Conservation (phyloP, 2,329 filamentous ascomycete genomes). For the Grosmannia serpens region DNA sequence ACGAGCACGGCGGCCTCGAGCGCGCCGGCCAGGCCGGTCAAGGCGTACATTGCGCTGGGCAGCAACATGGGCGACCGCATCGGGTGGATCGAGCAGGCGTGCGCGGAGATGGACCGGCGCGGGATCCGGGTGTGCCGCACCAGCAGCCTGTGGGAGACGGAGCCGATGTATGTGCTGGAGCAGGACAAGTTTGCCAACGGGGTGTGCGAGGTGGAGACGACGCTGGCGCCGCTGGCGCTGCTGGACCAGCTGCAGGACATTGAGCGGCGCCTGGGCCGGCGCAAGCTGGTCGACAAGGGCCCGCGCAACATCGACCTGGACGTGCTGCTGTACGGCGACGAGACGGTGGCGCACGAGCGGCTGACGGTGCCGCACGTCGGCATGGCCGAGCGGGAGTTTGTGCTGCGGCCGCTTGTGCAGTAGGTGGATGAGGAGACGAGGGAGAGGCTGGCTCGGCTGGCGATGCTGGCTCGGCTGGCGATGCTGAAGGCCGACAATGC, state of each 20-base stretch:
- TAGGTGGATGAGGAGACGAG: constrained; percentile 25
- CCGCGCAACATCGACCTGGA: constrained; percentile 92
- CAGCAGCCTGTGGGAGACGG: constrained; percentile 86
- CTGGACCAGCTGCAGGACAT: constrained; percentile 75
- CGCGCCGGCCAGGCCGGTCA: constrained; percentile 9
- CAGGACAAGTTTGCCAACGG: constrained; percentile 87
- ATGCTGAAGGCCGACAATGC: no score
- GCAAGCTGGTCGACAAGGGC: constrained; percentile 83
- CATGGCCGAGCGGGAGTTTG: constrained; percentile 88
- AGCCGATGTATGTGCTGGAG: constrained; percentile 91
- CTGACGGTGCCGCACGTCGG: constrained; percentile 75
- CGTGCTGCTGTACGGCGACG: constrained; percentile 69
- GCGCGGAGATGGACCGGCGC: constrained; percentile 60
- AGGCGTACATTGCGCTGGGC: constrained; percentile 75
- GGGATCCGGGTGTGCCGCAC: constrained; percentile 67
- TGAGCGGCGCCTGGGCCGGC: constrained; percentile 66
- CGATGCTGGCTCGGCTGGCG: no score
- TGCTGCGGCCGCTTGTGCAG: constrained; percentile 77
- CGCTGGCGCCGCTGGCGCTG: constrained; percentile 60
- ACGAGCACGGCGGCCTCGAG: background rate
- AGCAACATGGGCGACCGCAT: constrained; percentile 87
- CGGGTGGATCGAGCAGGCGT: constrained; percentile 73
- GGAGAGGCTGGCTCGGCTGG: no score
- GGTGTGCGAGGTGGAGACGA: constrained; percentile 80
- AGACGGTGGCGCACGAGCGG: constrained; percentile 54